Evolutionary conservation across 139 green algal genomes (phyloP).

Genomic region (Chlorella sp.): DNA sequence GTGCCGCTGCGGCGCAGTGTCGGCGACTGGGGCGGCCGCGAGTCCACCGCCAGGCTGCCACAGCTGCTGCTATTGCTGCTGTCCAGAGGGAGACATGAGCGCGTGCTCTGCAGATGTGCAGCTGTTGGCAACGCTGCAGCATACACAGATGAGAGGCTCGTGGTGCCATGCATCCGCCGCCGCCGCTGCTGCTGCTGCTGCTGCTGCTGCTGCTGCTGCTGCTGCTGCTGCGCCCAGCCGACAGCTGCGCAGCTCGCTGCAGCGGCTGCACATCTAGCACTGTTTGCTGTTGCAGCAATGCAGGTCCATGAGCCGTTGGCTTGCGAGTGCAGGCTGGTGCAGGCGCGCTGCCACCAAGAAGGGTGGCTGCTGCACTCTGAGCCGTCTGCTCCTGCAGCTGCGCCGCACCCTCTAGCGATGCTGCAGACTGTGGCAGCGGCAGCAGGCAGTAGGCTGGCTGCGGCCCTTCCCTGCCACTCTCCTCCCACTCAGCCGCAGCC

Average conservation of each 20-base stretch:
- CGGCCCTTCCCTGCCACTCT: background rate
- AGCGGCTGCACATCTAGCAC: no score
- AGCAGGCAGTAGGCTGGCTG: constrained; percentile 8
- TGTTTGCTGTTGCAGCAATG: background rate
- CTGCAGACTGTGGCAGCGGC: constrained; percentile 2
- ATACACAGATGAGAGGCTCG: background rate
- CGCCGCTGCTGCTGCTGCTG: no score
- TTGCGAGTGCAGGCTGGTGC: background rate
- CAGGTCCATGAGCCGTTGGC: background rate
- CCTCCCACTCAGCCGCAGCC: constrained; percentile 25
- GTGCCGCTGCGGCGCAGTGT: background rate
- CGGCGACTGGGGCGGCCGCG: background rate
- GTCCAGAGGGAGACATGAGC: no score
- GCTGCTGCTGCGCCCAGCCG: no score
- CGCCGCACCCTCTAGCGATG: background rate
- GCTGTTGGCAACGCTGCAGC: background rate
- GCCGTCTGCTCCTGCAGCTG: background rate
- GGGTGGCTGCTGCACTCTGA: background rate
- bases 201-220: background rate
- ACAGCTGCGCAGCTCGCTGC: no score
- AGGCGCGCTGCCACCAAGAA: background rate
- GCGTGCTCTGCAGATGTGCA: background rate
- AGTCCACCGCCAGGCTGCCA: background rate
- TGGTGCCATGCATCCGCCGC: background rate
- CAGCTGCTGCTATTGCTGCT: background rate